Evolutionary conservation across 495 filamentous ascomycete species (phyloP), one percentile per base, ranked within the genome.

Genomic region (Mytilinidion resinicola): DNA sequence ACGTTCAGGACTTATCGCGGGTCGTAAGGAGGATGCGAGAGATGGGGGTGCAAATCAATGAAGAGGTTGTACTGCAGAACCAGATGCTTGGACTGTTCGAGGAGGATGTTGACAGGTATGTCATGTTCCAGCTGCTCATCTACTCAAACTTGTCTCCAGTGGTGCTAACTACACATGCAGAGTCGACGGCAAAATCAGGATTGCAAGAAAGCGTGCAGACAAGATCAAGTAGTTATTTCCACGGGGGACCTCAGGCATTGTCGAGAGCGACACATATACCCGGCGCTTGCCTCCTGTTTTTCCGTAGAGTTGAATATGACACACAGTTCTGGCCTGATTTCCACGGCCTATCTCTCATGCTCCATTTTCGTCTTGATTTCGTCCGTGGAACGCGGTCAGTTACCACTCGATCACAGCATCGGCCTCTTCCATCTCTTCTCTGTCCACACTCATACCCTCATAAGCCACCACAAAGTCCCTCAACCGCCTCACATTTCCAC

Each of bases 61-160:
- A 88, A 59, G 95, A 98, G 74, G 73, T 97, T 67, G 83, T 85
- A 66, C 69, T 85, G 53, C 93, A 98, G 77, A 91, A 86, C 68
- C 82, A 86, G 64, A 80, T 96, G 82, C 73, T 98, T 62, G 80
- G 79, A 25, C 62, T 86, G 70, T 66, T 92, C 37, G 86, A 91
- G 70, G 78, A 87, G 66, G 90, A 96, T 77, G 81, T 82, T 4
- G 84, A 86, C 58, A 72, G 76, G 78, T 80, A 69, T 57, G 76
- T 75, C 30, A 30, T 30, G 25, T 30, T 2, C 25, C 25, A 30
- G 3, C 39, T 53, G 36, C 8, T 59, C 51, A 30, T 33, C 49
- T 47, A 42, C 48, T 20, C n/a, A 7, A 48, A 46, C 19, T 33
- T 52, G 30, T 33, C 10, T 48, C 20, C 39, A 54, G 33, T 4